These are phyloP conservation scores for Buxus sempervirens DNA, from an alignment of 164 flowering plant species.

Conservation along the genomic window DNA sequence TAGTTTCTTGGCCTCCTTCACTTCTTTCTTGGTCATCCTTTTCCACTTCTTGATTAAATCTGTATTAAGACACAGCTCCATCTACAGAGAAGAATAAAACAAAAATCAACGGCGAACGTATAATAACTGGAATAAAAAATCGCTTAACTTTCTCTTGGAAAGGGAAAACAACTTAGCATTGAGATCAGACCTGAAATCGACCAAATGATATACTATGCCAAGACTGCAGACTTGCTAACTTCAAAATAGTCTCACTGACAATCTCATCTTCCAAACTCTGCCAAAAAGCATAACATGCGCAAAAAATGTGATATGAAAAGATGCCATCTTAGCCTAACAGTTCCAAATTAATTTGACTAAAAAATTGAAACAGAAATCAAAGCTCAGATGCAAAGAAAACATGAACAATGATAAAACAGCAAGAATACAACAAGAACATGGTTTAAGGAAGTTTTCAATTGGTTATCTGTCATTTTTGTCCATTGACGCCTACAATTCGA, in stretches of 20 bases:
- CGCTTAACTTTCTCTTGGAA: background rate
- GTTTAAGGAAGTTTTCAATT: too few species aligned
- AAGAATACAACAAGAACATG: background rate
- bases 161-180: slow-evolving; percentile 4
- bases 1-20: slow-evolving; percentile 54
- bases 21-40: slow-evolving; percentile 63
- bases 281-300: slow-evolving; percentile 5
- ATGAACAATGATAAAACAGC: background rate
- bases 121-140: background rate
- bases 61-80: slow-evolving; percentile 78
- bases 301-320: background rate
- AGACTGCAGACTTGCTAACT: slow-evolving; percentile 67
- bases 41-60: slow-evolving; percentile 83
- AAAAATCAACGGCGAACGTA: background rate
- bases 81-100: slow-evolving; percentile 33
- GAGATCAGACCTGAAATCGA: slow-evolving; percentile 69
- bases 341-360: background rate
- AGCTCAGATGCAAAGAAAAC: background rate
- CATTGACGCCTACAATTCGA: background rate
- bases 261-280: slow-evolving; percentile 99
- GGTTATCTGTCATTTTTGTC: background rate
- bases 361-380: background rate
- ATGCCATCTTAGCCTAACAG: background rate
- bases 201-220: slow-evolving; percentile 93
- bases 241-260: slow-evolving; percentile 74